phyloP scores from a whole-genome alignment of 352 stramenopile species.

The Pythium dissimile region DNA sequence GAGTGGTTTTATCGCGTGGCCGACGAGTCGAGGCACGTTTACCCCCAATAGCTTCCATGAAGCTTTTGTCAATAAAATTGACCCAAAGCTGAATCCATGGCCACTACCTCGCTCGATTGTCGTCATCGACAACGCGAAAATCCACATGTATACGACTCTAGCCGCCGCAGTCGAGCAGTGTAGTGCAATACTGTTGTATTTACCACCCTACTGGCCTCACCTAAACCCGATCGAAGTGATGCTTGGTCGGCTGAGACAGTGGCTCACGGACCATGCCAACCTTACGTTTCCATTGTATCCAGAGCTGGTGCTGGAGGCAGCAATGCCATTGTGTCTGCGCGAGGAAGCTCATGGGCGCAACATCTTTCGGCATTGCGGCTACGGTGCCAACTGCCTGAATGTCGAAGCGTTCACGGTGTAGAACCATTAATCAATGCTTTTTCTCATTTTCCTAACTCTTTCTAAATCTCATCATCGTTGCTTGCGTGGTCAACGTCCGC shows the following conservation, averaged over 20 bases:
- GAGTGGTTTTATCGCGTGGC: constrained; percentile 9
- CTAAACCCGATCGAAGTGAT: constrained; percentile 19
- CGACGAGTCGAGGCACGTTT: constrained; percentile 19
- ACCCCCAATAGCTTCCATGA: constrained; percentile 16
- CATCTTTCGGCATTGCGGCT: constrained; percentile 1
- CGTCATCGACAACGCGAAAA: constrained; percentile 31
- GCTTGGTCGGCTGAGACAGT: constrained; percentile 12
- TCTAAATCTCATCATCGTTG: neutral
- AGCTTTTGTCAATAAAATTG: neutral
- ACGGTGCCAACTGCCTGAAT: neutral
- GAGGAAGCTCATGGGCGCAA: neutral
- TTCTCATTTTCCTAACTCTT: no score
- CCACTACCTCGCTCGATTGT: constrained; percentile 26
- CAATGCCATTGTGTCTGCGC: neutral
- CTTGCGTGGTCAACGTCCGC: neutral
- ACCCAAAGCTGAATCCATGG: constrained; percentile 24
- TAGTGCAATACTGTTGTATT: constrained; percentile 9
- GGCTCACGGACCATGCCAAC: constrained; percentile 1
- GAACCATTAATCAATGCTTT: no score
- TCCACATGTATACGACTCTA: constrained; percentile 20
- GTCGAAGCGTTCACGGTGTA: neutral
- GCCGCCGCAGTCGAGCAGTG: neutral
- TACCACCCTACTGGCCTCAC: constrained; percentile 16
- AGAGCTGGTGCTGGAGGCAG: neutral
- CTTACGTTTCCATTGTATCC: neutral